Percentiles rank a stretch among this genome's conserved stretches.
Evolutionary conservation across 169 alveolate species (phyloP).

Genomic region (Eimeria acervulina): DNA sequence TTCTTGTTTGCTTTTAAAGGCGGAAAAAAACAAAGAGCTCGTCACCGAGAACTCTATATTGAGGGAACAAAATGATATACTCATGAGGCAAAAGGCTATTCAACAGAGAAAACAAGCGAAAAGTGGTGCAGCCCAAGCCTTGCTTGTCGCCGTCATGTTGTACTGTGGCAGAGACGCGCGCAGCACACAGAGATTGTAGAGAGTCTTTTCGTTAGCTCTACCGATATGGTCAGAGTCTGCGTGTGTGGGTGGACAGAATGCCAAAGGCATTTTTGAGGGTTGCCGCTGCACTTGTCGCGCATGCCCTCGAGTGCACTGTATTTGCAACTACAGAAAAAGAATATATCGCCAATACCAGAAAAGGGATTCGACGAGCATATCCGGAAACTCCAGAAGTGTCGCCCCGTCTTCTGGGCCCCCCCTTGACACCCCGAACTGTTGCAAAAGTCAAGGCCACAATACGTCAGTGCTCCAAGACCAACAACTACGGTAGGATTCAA

Average conservation of each 20-base stretch:
- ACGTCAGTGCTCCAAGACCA: slow-evolving; percentile 46
- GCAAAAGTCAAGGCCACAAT: slow-evolving; percentile 67
- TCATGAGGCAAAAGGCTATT: slow-evolving; percentile 13
- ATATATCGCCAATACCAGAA: background rate
- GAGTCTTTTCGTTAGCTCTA: background rate
- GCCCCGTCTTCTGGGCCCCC: slow-evolving; percentile 39
- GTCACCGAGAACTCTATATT: slow-evolving; percentile 37
- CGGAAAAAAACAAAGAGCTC: slow-evolving; percentile 25
- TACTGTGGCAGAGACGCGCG: background rate
- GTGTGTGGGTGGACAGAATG: background rate
- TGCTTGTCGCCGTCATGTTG: background rate
- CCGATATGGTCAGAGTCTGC: background rate
- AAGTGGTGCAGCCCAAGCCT: background rate
- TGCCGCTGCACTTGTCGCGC: background rate
- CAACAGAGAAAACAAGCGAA: slow-evolving; percentile 33
- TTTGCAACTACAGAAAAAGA: background rate
- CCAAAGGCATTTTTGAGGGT: background rate
- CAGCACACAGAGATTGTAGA: background rate
- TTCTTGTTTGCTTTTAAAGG: background rate
- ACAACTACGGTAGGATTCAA: slow-evolving; percentile 41
- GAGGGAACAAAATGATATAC: slow-evolving; percentile 63
- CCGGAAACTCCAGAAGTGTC: slow-evolving; percentile 56
- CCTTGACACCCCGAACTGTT: slow-evolving; percentile 53
- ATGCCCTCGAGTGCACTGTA: background rate
- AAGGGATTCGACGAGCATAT: background rate